Base-by-base conservation (phyloP, 805 yeast species). In the Pichia heedii region DNA sequence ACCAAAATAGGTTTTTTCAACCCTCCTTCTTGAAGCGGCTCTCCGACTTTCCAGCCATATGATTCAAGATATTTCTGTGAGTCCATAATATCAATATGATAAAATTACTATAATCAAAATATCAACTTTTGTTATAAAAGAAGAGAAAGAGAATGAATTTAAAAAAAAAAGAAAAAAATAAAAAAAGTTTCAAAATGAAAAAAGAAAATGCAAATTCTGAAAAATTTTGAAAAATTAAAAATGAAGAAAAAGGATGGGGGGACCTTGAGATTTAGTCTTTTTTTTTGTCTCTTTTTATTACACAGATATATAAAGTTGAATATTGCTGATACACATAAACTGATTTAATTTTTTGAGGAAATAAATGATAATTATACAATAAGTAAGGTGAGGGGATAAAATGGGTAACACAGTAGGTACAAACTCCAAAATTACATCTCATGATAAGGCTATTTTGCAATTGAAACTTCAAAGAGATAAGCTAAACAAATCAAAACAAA, bases 1-100 rank as follows among this genome's bases (percentile, higher is more conserved):
- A 93, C 96, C 48, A 90, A 63, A 35, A 90, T 78, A 0, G 98
- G 97, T 53, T 79, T 85, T 54, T 73, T 78, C 41, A 90, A 62
- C 0, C 96, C 94, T 3, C 95, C 96, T 37, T 71, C 61, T 49
- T 72, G 77, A 30, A 90, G 66, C 0, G 95, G 94, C 52, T 87
- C 85, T 1, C 98, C 98, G 52, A 86, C 90, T 43, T 70, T 70
- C 98, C 98, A 90, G 18, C 97, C 97, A 55, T 74, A 87, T 1
- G 84, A 76, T 55, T 73, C 67, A 50, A 90, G 65, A 58, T 90
- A 93, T 42, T 65, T 73, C 42, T 72, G 73, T 33, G 95, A 78
- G 61, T 93, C 79, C 46, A 43, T 43, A 11, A 12, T 11, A 11
- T n/a, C 8, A 16, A 11, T 5, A n/a, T 6, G 19, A 30, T n/a